A percentile compares a stretch with the other conserved stretches of the same genome.
phyloP scores from a whole-genome alignment of 1,284 basidiomycete species.

The Trichosporon sp. region DNA sequence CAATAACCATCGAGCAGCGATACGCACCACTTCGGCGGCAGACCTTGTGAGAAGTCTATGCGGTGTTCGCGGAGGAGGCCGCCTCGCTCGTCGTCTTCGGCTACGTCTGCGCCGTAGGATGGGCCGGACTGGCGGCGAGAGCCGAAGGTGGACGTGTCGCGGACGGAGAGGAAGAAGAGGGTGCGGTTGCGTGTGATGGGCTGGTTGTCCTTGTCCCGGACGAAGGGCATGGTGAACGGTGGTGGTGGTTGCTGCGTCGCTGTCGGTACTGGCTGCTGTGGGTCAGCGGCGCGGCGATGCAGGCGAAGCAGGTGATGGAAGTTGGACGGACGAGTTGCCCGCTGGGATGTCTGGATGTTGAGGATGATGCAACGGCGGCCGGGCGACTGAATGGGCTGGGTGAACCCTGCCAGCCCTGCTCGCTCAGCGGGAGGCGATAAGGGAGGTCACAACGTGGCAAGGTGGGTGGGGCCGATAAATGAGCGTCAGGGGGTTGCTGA shows the following conservation, averaged over 20 bases:
- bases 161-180: conserved; percentile 89
- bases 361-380: conserved; percentile 17
- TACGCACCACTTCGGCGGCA: conserved; percentile 71
- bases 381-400: background rate
- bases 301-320: background rate
- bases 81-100: conserved; percentile 68
- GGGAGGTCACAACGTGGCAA: conserved; percentile 10
- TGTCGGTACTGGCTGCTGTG: background rate
- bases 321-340: background rate
- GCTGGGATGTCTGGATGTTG: background rate
- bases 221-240: conserved; percentile 6
- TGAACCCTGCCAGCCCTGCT: background rate
- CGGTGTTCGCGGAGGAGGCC: conserved; percentile 65
- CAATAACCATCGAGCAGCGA: background rate
- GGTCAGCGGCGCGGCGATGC: background rate
- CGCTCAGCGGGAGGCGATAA: background rate
- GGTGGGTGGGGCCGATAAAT: conserved; percentile 18
- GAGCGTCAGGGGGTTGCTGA: background rate
- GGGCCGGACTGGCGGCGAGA: conserved; percentile 38
- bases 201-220: conserved; percentile 4
- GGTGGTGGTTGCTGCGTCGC: background rate
- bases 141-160: conserved; percentile 71
- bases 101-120: conserved; percentile 50
- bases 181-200: conserved; percentile 78
- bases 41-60: conserved; percentile 62